phyloP scores from a whole-genome alignment of 352 stramenopile genomes.

The Phytophthora idaei region DNA sequence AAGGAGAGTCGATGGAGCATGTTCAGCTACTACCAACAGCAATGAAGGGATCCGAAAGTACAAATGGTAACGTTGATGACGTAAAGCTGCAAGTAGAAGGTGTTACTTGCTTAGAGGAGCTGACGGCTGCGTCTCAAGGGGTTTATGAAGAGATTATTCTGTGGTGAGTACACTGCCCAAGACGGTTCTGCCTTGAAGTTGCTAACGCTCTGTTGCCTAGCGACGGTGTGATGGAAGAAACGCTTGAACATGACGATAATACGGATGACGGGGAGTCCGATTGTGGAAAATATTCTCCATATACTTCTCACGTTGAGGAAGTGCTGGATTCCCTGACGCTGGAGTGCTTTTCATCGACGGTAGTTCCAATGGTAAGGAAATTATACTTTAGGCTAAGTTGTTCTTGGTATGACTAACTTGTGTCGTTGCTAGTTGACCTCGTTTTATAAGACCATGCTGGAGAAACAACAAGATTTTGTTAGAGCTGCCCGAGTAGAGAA shows the following conservation, averaged over 20 bases:
- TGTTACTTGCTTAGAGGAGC: conserved; percentile 16
- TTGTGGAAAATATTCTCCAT: conserved; percentile 19
- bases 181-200: not conserved
- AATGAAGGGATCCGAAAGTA: not conserved
- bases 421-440: conserved; percentile 36
- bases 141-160: conserved; percentile 28
- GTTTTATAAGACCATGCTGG: conserved; percentile 42
- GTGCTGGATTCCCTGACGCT: conserved; percentile 44
- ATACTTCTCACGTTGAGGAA: conserved; percentile 37
- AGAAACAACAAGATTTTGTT: conserved; percentile 35
- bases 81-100: conserved; percentile 23
- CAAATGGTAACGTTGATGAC: not conserved
- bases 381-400: not conserved
- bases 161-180: conserved; percentile 7
- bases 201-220: conserved; percentile 15
- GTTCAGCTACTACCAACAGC: conserved; percentile 35
- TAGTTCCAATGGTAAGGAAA: conserved; percentile 31
- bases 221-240: conserved; percentile 56
- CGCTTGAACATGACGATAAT: conserved; percentile 31
- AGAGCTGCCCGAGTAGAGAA: conserved; percentile 28
- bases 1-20: conserved; percentile 44
- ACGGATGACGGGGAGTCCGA: conserved; percentile 10
- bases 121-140: conserved; percentile 7
- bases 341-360: conserved; percentile 37
- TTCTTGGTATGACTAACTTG: not conserved